A percentile compares a stretch with the other conserved stretches of the same genome.
Evolutionary conservation across 2,329 filamentous ascomycete genomes (phyloP).

Genomic region (Pseudogymnoascus sp.): DNA sequence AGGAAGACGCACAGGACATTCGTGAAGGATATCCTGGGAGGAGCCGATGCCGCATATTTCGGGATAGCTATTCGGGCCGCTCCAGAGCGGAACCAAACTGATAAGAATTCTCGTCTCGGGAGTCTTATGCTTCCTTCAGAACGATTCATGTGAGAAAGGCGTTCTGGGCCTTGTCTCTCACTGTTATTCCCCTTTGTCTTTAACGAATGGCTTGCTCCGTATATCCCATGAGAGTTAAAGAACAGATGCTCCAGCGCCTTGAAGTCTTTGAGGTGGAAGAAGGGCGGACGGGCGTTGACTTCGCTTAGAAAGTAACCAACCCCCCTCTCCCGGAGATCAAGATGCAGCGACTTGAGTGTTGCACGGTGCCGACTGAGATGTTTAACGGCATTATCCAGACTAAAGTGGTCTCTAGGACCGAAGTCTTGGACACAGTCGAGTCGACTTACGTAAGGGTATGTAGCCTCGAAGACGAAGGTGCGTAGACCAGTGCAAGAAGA

Average conservation of each 20-base stretch:
- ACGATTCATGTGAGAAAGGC: neutral
- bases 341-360: neutral
- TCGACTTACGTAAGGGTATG: neutral
- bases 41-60: neutral
- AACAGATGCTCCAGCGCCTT: neutral
- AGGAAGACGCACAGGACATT: neutral
- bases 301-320: too few relatives aligned
- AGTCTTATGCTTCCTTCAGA: neutral
- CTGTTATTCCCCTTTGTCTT: neutral
- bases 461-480: neutral
- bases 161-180: neutral
- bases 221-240: neutral
- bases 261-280: neutral
- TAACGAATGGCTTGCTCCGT: neutral
- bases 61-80: neutral
- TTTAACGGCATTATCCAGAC: neutral
- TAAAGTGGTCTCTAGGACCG: neutral
- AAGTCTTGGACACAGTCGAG: neutral
- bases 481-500: neutral
- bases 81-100: neutral
- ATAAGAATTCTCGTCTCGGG: neutral
- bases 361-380: neutral
- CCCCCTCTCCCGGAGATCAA: neutral
- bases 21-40: neutral
- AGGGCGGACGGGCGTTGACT: neutral